Evolutionary conservation across 495 filamentous ascomycete genomes (phyloP), one percentile per base, ranked within the genome.

Genomic region (Hyaloscypha bicolor): DNA sequence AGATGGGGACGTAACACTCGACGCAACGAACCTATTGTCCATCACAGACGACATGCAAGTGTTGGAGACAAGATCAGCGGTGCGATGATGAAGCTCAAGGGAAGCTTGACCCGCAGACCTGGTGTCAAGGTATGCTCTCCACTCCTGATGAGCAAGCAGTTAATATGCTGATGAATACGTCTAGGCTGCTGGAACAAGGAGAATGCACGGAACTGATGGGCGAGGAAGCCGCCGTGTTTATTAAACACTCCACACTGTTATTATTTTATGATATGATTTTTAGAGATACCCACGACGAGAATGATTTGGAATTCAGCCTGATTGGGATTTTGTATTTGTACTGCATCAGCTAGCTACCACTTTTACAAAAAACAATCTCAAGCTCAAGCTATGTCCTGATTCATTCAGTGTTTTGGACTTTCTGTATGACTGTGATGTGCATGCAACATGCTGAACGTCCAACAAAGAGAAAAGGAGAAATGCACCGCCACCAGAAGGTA

Each of bases 191-290:
- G 89, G 90, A 12, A 90, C 89, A 30, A 80, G 88, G 39, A 78
- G 89, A 21, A 91, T 91, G 88, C 83, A 86, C 69, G 89, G 89
- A 16, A 91, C 89, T 39, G 90, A 91, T 76, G 89, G 89, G 16
- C 82, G 86, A 6, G 82, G 84, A 55, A 76, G 68, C 9, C 77
- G 74, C 59, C 75, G 69, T 42, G 68, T 65, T 33, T 67, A 75
- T 55, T 68, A 70, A 62, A 53, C 62, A 48, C 22, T 31, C 9
- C 25, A 55, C 21, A 59, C 37, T 25, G 25, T 19, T 19, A 52
- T 58, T 19, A 51, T 11, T 53, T 39, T 58, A 53, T n/a, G 39
- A 59, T 61, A 62, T 67, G 5, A 31, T 31, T 56, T 39, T 53
- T 4, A 57, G 56, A 6, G 67, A 64, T 63, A 60, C 61, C 55